phyloP scores from a whole-genome alignment of 2,329 filamentous ascomycete species.

The Nemania sp. region DNA sequence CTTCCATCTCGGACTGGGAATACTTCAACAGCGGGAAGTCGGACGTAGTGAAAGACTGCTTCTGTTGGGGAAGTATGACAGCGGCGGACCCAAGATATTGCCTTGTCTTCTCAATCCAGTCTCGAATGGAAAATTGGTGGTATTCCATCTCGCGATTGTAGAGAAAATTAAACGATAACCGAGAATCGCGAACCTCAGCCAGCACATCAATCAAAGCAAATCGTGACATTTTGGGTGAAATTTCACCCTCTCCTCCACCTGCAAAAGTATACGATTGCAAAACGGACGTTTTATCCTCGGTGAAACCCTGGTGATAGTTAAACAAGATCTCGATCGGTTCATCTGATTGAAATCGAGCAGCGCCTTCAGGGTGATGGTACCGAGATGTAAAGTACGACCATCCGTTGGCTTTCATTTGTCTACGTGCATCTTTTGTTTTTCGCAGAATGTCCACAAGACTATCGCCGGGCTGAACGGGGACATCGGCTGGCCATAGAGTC shows the following conservation, averaged over 20 bases:
- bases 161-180: conserved; percentile 12
- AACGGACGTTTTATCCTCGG: neutral
- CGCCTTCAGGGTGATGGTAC: neutral
- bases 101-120: conserved; percentile 28
- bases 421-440: conserved; percentile 27
- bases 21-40: conserved; percentile 26
- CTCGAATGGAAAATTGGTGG: conserved; percentile 6
- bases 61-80: neutral
- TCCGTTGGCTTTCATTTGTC: conserved; percentile 4
- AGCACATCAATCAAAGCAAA: conserved; percentile 28
- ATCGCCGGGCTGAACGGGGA: conserved; percentile 13
- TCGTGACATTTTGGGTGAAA: neutral
- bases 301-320: conserved; percentile 24
- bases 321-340: conserved; percentile 26
- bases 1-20: conserved; percentile 17
- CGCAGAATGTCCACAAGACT: conserved; percentile 20
- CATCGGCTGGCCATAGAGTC: conserved; percentile 53
- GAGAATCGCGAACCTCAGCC: conserved; percentile 20
- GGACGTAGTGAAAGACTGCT: conserved; percentile 10
- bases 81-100: conserved; percentile 11
- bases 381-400: conserved; percentile 19
- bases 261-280: neutral
- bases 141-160: conserved; percentile 28
- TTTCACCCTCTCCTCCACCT: neutral
- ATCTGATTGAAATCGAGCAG: neutral